Evolutionary conservation across 768 basidiomycete genomes (phyloP).

Genomic region (Peribolospora baueri): DNA sequence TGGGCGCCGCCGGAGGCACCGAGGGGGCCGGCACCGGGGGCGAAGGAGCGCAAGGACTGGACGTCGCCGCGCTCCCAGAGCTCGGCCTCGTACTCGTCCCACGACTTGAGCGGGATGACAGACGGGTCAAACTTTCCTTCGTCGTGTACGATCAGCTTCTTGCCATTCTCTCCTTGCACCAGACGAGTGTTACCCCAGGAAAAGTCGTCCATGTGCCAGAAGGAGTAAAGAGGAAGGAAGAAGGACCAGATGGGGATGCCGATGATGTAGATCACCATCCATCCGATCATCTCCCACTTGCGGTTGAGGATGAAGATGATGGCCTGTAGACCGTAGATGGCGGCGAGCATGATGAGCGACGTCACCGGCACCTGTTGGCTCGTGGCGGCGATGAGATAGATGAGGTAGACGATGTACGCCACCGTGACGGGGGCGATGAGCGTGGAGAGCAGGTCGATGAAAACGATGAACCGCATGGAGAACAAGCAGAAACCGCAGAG

Average conservation of each 20-base stretch:
- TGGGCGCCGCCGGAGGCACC: not conserved
- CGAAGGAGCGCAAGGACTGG: not conserved
- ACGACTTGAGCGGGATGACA: slow-evolving; percentile 79
- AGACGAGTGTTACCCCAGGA: slow-evolving; percentile 70
- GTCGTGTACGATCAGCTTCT: slow-evolving; percentile 88
- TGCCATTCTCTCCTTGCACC: slow-evolving; percentile 79
- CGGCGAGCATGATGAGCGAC: slow-evolving; percentile 76
- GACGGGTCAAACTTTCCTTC: slow-evolving; percentile 93
- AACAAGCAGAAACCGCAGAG: slow-evolving; percentile 96
- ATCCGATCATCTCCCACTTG: slow-evolving; percentile 93
- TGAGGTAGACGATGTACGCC: slow-evolving; percentile 24
- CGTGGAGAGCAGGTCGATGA: slow-evolving; percentile 39
- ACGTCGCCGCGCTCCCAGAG: slow-evolving; percentile 8
- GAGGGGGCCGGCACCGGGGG: not conserved
- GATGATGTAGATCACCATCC: slow-evolving; percentile 88
- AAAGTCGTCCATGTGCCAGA: slow-evolving; percentile 98
- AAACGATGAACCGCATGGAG: slow-evolving; percentile 94
- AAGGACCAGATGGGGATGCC: slow-evolving; percentile 85
- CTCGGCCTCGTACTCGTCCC: slow-evolving; percentile 38
- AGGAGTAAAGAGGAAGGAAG: slow-evolving; percentile 75
- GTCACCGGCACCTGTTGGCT: slow-evolving; percentile 46
- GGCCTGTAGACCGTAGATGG: slow-evolving; percentile 83
- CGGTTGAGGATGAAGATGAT: slow-evolving; percentile 72
- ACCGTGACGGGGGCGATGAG: slow-evolving; percentile 22
- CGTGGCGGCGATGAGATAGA: slow-evolving; percentile 48